A percentile compares a stretch with the other conserved stretches of the same genome.
These are phyloP conservation scores for Hortaea werneckii DNA, from an alignment of 2,329 filamentous ascomycete species.

Conservation along the genomic window DNA sequence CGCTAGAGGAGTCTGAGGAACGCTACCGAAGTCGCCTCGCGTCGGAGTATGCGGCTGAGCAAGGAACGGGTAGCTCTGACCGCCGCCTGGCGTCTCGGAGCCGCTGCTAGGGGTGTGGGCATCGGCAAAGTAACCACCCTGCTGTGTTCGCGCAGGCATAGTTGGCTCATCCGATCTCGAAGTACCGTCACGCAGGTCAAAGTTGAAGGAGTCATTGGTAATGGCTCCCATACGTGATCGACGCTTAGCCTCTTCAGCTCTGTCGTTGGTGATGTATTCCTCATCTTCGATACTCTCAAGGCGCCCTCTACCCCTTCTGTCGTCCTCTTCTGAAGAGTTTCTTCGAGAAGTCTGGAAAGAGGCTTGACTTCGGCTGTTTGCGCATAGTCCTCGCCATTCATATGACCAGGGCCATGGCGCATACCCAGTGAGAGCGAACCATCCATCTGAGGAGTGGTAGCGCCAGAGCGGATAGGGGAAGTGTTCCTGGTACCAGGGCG, in stretches of 20 bases:
- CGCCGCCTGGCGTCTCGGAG: constrained; percentile 11
- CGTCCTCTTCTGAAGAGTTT: constrained; percentile 17
- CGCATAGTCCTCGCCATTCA: constrained; percentile 8
- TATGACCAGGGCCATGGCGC: constrained; percentile 22
- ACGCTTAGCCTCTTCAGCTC: constrained; percentile 23
- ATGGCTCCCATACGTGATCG: constrained; percentile 15
- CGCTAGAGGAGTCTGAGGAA: constrained; percentile 33
- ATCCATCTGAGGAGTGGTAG: constrained; percentile 13
- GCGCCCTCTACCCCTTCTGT: constrained; percentile 7
- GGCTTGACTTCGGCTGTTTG: background rate
- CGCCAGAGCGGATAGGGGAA: constrained; percentile 22
- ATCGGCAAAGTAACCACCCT: constrained; percentile 15
- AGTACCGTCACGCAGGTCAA: constrained; percentile 21
- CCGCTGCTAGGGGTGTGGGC: constrained; percentile 9
- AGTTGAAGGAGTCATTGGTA: constrained; percentile 18
- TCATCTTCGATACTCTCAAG: constrained; percentile 19
- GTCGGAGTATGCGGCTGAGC: constrained; percentile 18
- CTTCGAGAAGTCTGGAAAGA: constrained; percentile 10
- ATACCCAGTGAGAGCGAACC: constrained; percentile 20
- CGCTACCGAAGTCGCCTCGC: constrained; percentile 6
- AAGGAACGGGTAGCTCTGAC: constrained; percentile 18
- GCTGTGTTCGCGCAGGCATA: constrained; percentile 6
- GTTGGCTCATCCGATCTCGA: constrained; percentile 6
- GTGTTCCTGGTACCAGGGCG: constrained; percentile 21
- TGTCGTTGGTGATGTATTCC: constrained; percentile 22